Evolutionary conservation across 306 rosid genomes (phyloP).

Genomic region (Alnus glutinosa): DNA sequence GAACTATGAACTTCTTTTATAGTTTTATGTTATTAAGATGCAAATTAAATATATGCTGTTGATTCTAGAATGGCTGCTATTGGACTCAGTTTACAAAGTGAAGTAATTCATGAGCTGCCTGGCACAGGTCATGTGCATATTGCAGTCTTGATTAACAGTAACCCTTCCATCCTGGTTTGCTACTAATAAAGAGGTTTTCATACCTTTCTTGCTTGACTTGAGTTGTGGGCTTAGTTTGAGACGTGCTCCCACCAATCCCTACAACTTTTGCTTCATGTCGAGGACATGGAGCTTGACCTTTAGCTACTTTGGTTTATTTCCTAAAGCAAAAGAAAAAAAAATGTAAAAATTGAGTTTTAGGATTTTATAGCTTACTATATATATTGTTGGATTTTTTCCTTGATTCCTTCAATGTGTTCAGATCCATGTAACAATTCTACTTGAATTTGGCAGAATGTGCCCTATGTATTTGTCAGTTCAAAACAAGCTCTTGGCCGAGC

Average conservation of each 20-base stretch:
- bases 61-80: background rate
- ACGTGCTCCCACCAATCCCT: background rate
- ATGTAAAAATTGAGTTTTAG: background rate
- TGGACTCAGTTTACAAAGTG: background rate
- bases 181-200: background rate
- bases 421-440: conserved; percentile 6
- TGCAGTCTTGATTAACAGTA: background rate
- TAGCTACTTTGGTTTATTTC: background rate
- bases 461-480: conserved; percentile 82
- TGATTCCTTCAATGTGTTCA: background rate
- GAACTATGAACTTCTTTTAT: background rate
- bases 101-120: background rate
- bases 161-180: background rate
- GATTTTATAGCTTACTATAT: conserved; percentile 2
- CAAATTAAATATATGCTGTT: background rate
- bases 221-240: background rate
- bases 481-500: conserved; percentile 97
- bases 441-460: conserved; percentile 65
- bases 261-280: background rate
- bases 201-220: background rate
- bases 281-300: background rate
- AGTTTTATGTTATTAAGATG: background rate
- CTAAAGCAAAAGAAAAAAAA: background rate
- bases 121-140: background rate
- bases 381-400: background rate